phyloP scores from a whole-genome alignment of 2,329 filamentous ascomycete species.

The Aspergillus puulaauensis region DNA sequence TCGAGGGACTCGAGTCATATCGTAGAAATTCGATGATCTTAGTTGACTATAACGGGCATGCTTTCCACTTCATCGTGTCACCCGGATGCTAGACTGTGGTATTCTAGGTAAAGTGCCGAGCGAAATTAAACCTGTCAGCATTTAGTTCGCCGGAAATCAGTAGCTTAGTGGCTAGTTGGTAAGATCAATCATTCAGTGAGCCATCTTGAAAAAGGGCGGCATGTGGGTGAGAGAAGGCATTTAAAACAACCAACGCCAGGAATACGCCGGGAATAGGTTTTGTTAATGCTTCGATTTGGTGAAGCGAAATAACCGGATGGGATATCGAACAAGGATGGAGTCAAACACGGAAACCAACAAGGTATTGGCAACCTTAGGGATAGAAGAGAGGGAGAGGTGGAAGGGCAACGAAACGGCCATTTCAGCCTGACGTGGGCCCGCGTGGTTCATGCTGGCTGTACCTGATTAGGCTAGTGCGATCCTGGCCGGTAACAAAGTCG shows the following conservation, averaged over 20 bases:
- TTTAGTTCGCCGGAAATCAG: neutral
- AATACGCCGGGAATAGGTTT: neutral
- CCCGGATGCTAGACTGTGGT: conserved; percentile 12
- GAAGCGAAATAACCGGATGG: neutral
- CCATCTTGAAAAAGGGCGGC: neutral
- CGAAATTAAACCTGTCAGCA: neutral
- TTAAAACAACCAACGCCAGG: neutral
- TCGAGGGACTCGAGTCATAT: conserved; percentile 39
- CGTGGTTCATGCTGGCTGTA: conserved; percentile 10
- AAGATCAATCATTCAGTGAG: neutral
- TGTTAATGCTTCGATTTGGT: neutral
- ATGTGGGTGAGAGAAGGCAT: neutral
- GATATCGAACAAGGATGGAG: neutral
- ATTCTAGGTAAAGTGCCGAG: neutral
- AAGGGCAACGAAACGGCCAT: conserved; percentile 17
- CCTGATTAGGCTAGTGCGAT: conserved; percentile 21
- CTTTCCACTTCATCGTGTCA: conserved; percentile 21
- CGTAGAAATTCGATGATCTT: conserved; percentile 20
- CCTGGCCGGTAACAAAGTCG: neutral
- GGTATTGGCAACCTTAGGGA: neutral
- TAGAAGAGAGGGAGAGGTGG: conserved; percentile 8
- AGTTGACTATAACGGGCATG: conserved; percentile 18
- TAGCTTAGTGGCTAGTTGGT: neutral
- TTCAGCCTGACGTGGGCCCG: conserved; percentile 23
- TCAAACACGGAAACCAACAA: neutral